These are phyloP conservation scores for Cucurbita ficifolia DNA, from an alignment of 306 rosid species.

Conservation along the genomic window DNA sequence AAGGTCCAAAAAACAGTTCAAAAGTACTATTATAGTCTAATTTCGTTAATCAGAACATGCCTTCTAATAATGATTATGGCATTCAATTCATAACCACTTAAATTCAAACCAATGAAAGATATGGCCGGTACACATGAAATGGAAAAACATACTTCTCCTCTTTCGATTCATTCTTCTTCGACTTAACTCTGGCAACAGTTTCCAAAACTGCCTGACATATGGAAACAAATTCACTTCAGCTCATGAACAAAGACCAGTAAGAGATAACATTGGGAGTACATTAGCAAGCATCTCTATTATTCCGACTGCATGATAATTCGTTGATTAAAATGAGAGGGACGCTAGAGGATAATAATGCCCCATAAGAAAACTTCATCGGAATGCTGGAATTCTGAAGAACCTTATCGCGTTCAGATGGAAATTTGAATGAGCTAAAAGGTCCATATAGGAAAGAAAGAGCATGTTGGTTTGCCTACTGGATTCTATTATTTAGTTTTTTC, in stretches of 20 bases:
- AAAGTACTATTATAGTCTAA: conserved; percentile 8
- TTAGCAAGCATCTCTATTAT: neutral
- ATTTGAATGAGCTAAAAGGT: neutral
- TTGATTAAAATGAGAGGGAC: neutral
- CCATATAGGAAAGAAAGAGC: neutral
- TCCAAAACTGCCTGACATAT: conserved; percentile 79
- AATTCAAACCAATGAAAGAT: conserved; percentile 12
- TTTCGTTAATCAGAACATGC: neutral
- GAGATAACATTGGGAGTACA: neutral
- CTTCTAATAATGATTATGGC: neutral
- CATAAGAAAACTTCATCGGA: neutral
- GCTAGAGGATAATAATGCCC: neutral
- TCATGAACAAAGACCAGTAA: neutral
- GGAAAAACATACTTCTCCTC: conserved; percentile 68
- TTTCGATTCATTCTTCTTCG: conserved; percentile 84
- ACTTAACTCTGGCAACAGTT: conserved; percentile 88
- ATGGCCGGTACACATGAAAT: neutral
- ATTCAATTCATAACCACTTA: conserved; percentile 9
- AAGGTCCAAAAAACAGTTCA: conserved; percentile 18
- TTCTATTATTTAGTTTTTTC: neutral
- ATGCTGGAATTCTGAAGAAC: neutral
- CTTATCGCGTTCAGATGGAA: neutral
- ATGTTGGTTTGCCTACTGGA: neutral
- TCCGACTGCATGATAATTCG: neutral
- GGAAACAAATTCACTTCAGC: conserved; percentile 5